A percentile compares a stretch with the other conserved stretches of the same genome.
Evolutionary conservation across 2,329 filamentous ascomycete genomes (phyloP).

Genomic region (Diplodia mutila): DNA sequence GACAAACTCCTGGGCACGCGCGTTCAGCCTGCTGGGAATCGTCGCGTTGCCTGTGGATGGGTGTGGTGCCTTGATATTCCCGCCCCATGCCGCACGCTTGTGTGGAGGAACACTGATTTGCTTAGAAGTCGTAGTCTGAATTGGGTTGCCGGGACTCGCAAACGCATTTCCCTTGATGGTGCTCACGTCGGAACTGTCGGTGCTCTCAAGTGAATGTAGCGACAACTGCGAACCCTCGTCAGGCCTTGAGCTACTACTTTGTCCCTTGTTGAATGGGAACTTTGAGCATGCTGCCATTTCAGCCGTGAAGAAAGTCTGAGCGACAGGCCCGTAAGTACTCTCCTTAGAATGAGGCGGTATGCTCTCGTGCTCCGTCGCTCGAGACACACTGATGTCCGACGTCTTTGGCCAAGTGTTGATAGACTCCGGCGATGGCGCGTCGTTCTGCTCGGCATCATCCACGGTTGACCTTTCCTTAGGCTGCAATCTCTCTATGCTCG

Average conservation of each 20-base stretch:
- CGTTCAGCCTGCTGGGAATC: slow-evolving; percentile 10
- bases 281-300: neutral
- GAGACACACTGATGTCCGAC: neutral
- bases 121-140: neutral
- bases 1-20: slow-evolving; percentile 22
- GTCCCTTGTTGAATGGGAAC: neutral
- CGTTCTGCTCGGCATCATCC: neutral
- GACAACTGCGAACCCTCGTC: neutral
- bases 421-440: neutral
- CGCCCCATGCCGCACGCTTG: no score
- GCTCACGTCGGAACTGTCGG: neutral
- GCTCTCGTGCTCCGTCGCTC: neutral
- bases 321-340: no score
- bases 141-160: neutral
- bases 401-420: neutral
- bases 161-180: neutral
- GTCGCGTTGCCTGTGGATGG: neutral
- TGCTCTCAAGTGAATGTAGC: neutral
- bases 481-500: neutral
- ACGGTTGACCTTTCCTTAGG: neutral
- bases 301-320: neutral
- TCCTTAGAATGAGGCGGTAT: neutral
- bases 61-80: no score
- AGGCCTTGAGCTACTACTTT: neutral
- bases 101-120: neutral